Conservation (phyloP, 2,329 filamentous ascomycete genomes). For the Cyclaneusma minus region DNA sequence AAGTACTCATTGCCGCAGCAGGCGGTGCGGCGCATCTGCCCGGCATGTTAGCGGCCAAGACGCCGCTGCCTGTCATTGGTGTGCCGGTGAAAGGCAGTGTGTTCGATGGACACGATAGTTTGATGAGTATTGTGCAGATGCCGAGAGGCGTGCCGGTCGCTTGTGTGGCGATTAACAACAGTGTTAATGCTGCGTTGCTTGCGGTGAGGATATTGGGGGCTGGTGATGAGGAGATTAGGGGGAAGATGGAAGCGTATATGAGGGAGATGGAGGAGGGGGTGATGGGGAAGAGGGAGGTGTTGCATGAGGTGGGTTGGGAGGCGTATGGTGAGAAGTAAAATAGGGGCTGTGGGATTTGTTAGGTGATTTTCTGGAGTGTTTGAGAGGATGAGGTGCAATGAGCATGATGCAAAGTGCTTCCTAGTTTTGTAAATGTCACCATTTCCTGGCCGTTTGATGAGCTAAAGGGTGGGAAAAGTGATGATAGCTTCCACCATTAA, state of each 20-base stretch:
- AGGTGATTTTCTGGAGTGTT: no score
- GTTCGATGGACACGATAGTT: slow-evolving; percentile 55
- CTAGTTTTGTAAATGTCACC: no score
- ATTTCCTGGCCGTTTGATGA: no score
- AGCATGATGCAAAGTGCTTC: no score
- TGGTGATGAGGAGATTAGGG: slow-evolving; percentile 35
- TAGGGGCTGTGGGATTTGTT: no score
- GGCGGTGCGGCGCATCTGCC: slow-evolving; percentile 60
- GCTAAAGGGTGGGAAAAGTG: no score
- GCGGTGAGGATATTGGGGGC: slow-evolving; percentile 52
- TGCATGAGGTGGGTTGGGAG: slow-evolving; percentile 40
- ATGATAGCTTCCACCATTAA: no score
- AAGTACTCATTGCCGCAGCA: slow-evolving; percentile 61
- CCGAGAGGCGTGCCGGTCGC: slow-evolving; percentile 58
- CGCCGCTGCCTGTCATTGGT: slow-evolving; percentile 59
- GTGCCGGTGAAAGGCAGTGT: slow-evolving; percentile 62
- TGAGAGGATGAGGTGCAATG: no score
- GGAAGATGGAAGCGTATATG: slow-evolving; percentile 45
- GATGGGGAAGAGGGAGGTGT: slow-evolving; percentile 39
- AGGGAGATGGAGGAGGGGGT: slow-evolving; percentile 51
- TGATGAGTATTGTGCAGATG: slow-evolving; percentile 67
- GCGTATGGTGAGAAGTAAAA: no score
- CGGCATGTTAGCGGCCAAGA: slow-evolving; percentile 61
- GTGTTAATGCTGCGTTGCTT: slow-evolving; percentile 60
- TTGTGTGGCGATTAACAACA: slow-evolving; percentile 68